Conservation (phyloP, 192 early-diverging fungal genomes). For the Backusella parvicylindrica region DNA sequence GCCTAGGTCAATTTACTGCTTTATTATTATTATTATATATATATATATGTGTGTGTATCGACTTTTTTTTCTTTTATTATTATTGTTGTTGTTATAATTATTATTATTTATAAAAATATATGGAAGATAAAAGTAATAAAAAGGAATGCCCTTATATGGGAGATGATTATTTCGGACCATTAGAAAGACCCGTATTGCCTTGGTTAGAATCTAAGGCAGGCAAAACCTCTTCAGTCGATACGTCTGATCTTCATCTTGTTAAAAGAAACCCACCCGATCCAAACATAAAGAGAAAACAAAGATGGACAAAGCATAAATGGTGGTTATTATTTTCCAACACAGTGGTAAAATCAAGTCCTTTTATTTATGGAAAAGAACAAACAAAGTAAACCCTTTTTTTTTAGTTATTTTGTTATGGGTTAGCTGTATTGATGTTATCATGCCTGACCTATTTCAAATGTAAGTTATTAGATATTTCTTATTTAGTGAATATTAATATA, state of each 20-base stretch:
- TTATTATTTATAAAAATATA: too few species aligned
- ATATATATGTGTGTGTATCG: too few species aligned
- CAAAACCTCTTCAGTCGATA: constrained; percentile 4
- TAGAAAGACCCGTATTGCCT: constrained; percentile 23
- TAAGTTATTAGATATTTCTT: constrained; percentile 4
- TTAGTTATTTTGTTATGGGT: constrained; percentile 30
- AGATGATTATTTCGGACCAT: not conserved
- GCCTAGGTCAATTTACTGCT: too few species aligned
- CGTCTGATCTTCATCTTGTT: constrained; percentile 25
- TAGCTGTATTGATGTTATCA: not conserved
- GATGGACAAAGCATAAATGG: constrained; percentile 45
- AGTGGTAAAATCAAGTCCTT: constrained; percentile 37
- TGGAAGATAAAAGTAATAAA: not conserved
- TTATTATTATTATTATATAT: too few species aligned
- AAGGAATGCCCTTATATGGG: not conserved
- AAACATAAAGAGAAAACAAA: constrained; percentile 7
- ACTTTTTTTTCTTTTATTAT: too few species aligned
- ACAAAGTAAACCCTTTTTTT: not conserved
- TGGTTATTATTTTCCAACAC: constrained; percentile 42
- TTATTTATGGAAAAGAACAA: too few species aligned
- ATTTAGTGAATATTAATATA: not conserved
- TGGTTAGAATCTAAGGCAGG: constrained; percentile 20
- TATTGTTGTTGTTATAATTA: too few species aligned
- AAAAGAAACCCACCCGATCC: constrained; percentile 24
- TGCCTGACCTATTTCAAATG: constrained; percentile 23